These are phyloP conservation scores for Debaryomyces nepalensis DNA, from an alignment of 1,139 yeast genomes.

Conservation along the genomic window DNA sequence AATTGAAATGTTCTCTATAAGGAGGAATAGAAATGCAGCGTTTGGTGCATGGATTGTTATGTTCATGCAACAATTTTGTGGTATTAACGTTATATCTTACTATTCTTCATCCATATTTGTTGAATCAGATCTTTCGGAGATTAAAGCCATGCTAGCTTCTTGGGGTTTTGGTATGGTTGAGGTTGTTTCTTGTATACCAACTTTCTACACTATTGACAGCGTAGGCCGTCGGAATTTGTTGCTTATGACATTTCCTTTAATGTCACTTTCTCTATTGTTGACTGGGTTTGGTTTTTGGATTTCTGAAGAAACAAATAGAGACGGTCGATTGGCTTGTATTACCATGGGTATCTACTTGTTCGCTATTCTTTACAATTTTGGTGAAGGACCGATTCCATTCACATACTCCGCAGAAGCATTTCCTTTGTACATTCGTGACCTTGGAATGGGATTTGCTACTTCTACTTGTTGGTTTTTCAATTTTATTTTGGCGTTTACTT, in stretches of 20 bases:
- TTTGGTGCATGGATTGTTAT: conserved; percentile 80
- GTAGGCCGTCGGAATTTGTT: conserved; percentile 77
- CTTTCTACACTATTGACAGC: conserved; percentile 78
- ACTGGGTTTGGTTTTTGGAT: conserved; percentile 84
- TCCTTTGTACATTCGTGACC: conserved; percentile 81
- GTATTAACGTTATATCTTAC: conserved; percentile 86
- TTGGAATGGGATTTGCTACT: conserved; percentile 86
- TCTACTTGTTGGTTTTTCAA: conserved; percentile 88
- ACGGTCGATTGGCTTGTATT: conserved; percentile 67
- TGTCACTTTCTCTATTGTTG: conserved; percentile 67
- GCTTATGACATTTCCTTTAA: conserved; percentile 74
- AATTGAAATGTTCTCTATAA: conserved; percentile 63
- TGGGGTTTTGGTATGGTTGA: conserved; percentile 88
- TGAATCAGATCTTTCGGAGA: conserved; percentile 64
- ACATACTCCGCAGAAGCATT: conserved; percentile 89
- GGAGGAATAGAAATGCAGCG: conserved; percentile 85
- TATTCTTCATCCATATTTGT: conserved; percentile 75
- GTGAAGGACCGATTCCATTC: conserved; percentile 94
- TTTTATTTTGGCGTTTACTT: conserved; percentile 77
- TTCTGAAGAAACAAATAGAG: conserved; percentile 52
- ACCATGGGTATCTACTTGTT: conserved; percentile 75
- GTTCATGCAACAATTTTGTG: conserved; percentile 93
- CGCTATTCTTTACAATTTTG: conserved; percentile 76
- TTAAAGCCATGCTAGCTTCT: conserved; percentile 73
- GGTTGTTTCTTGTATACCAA: conserved; percentile 82